Evolutionary conservation across 202 grass and related monocot species (phyloP).

Genomic region (Digitaria exilis): DNA sequence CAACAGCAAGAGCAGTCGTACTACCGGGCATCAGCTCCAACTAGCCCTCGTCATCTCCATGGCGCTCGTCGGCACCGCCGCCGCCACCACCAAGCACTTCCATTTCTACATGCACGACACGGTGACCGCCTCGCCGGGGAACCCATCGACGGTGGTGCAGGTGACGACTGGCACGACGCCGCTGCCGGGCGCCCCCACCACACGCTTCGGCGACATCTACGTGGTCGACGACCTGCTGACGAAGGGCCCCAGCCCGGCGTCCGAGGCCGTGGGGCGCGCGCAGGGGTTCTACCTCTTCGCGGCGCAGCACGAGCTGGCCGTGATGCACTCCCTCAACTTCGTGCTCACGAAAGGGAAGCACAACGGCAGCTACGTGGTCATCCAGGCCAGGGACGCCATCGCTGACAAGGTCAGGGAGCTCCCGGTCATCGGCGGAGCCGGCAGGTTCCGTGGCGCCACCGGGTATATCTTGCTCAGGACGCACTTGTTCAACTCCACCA

Average conservation of each 20-base stretch:
- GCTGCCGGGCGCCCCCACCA: neutral
- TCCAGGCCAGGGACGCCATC: slow-evolving; percentile 46
- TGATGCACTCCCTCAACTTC: slow-evolving; percentile 44
- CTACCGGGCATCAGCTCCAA: neutral
- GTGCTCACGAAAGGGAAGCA: slow-evolving; percentile 41
- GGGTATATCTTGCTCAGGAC: slow-evolving; percentile 50
- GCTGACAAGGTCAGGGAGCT: slow-evolving; percentile 46
- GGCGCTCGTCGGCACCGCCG: neutral
- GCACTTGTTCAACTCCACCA: slow-evolving; percentile 15
- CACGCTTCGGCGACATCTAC: slow-evolving; percentile 54
- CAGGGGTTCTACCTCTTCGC: slow-evolving; percentile 53
- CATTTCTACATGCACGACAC: slow-evolving; percentile 62
- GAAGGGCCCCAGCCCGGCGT: slow-evolving; percentile 30
- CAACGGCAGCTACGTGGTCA: slow-evolving; percentile 49
- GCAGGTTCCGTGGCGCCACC: slow-evolving; percentile 39
- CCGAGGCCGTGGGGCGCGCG: slow-evolving; percentile 44
- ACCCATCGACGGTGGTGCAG: slow-evolving; percentile 9
- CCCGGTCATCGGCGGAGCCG: slow-evolving; percentile 45
- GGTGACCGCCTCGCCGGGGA: slow-evolving; percentile 11
- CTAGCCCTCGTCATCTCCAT: neutral
- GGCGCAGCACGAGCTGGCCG: neutral
- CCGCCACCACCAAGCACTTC: slow-evolving; percentile 41
- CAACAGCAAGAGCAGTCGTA: neutral
- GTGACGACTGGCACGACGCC: slow-evolving; percentile 1
- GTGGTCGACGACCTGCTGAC: slow-evolving; percentile 66